Evolutionary conservation across 352 stramenopile genomes (phyloP), one percentile per base, ranked within the genome.

Genomic region (Phytophthora fragariaefolia): DNA sequence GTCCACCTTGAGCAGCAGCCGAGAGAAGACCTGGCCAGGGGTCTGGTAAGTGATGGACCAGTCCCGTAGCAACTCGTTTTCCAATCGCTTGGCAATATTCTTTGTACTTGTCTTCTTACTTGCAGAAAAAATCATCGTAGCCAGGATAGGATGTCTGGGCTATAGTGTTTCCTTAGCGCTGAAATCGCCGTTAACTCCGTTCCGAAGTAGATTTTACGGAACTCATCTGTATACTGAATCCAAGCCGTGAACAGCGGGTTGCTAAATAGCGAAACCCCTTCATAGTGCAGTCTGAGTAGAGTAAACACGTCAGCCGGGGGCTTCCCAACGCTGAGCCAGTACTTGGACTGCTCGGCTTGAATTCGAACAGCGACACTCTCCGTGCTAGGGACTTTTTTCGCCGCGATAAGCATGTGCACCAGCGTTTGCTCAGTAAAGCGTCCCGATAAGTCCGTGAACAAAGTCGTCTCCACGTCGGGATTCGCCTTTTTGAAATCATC

Each of bases 171-270:
- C n/a, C 22, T 63, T 58, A 72, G n/a, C 24, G 57, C 54, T 2
- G 18, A 17, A 2, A 58, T 32, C 8, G 23, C 54, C 1, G 62
- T 65, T 7, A 54, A 10, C 3, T 57, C 15, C 18, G 42, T 64
- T 7, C 54, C 62, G 12, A 30, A 23, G 26, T 65, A 34, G 17
- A 52, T 8, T 32, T 56, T 57, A 15, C 62, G 54, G 30, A 55
- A 63, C n/a, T 63, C 56, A 18, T 63, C 43, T 4, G 56, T 20
- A 22, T 63, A 56, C 34, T 48, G 34, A 3, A 63, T 13, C 56
- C 56, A 56, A 0, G 56, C 56, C 10, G 8, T 24, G 20, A 56
- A 63, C 6, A 64, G 26, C 27, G 46, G 45, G 36, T 34, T 56
- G 12, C 24, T 23, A 36, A 63, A 27, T 1, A 63, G 40, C 3